Evolutionary conservation across 129 eudicot genomes (phyloP).

Genomic region (Tagetes patula): DNA sequence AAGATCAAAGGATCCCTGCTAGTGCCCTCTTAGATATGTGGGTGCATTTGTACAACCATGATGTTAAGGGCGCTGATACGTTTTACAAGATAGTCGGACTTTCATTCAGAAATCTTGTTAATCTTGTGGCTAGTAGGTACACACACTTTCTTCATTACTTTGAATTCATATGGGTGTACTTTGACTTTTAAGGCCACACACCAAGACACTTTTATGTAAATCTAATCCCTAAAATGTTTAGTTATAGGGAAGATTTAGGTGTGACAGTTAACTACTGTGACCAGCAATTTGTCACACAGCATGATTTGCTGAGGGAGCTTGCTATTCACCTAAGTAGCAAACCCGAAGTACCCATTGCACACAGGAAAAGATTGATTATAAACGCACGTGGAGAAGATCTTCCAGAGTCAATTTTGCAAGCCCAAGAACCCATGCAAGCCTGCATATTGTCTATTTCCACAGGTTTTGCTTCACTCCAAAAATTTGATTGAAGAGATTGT

Average conservation of each 20-base stretch:
- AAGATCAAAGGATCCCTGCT: slow-evolving; percentile 48
- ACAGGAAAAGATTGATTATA: slow-evolving; percentile 39
- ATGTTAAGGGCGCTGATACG: slow-evolving; percentile 32
- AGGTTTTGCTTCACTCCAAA: slow-evolving; percentile 27
- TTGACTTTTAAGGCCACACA: too few species aligned
- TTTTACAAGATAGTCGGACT: slow-evolving; percentile 28
- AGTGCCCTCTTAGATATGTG: slow-evolving; percentile 46
- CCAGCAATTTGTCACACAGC: slow-evolving; percentile 46
- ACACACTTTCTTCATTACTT: background rate
- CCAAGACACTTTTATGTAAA: background rate
- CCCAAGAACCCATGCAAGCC: slow-evolving; percentile 33
- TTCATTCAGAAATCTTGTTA: slow-evolving; percentile 36
- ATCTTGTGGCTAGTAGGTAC: slow-evolving; percentile 18
- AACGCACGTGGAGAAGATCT: slow-evolving; percentile 30
- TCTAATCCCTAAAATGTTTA: background rate
- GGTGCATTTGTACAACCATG: slow-evolving; percentile 43
- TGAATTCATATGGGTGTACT: background rate
- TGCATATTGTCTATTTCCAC: slow-evolving; percentile 48
- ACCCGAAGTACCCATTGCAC: slow-evolving; percentile 26
- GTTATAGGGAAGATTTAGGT: slow-evolving; percentile 19
- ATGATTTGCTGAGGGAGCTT: slow-evolving; percentile 57
- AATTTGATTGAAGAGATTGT: background rate
- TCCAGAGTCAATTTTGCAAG: slow-evolving; percentile 4
- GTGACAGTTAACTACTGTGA: slow-evolving; percentile 28
- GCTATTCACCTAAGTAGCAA: slow-evolving; percentile 43